These are phyloP conservation scores for Metschnikowia dekortorum DNA, from an alignment of 805 yeast genomes.

Conservation along the genomic window DNA sequence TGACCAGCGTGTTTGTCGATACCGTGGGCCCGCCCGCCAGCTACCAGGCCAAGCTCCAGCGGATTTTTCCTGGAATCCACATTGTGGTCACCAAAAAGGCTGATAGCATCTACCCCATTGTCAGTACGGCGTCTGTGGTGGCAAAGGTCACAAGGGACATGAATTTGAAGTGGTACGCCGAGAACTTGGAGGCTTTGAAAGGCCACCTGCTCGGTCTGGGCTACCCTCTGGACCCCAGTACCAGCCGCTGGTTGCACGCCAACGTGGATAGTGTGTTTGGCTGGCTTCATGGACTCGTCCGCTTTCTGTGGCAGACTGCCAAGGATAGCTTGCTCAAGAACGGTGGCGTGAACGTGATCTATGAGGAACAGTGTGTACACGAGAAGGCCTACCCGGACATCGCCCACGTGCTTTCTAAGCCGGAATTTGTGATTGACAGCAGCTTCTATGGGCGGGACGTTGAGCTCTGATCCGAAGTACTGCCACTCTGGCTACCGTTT, in stretches of 20 bases:
- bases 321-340: conserved; percentile 59
- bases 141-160: conserved; percentile 95
- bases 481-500: background rate
- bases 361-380: conserved; percentile 48
- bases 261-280: conserved; percentile 75
- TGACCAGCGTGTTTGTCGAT: conserved; percentile 79
- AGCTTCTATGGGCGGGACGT: conserved; percentile 13
- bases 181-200: conserved; percentile 19
- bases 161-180: conserved; percentile 38
- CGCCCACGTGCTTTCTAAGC: conserved; percentile 14
- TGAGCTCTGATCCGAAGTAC: conserved; percentile 3
- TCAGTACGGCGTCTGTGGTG: conserved; percentile 89
- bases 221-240: conserved; percentile 89
- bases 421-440: conserved; percentile 7
- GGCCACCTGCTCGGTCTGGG: conserved; percentile 72
- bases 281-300: conserved; percentile 66
- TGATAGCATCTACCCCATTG: conserved; percentile 87
- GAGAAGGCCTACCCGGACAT: conserved; percentile 30
- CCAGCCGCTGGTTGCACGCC: conserved; percentile 67
- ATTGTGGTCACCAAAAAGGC: conserved; percentile 92
- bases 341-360: conserved; percentile 52
- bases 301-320: conserved; percentile 95
- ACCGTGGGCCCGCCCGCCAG: conserved; percentile 94
- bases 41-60: conserved; percentile 71
- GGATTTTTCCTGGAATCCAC: conserved; percentile 61